Conservation (phyloP, 495 filamentous ascomycete genomes). For the Neurospora hispaniola region DNA sequence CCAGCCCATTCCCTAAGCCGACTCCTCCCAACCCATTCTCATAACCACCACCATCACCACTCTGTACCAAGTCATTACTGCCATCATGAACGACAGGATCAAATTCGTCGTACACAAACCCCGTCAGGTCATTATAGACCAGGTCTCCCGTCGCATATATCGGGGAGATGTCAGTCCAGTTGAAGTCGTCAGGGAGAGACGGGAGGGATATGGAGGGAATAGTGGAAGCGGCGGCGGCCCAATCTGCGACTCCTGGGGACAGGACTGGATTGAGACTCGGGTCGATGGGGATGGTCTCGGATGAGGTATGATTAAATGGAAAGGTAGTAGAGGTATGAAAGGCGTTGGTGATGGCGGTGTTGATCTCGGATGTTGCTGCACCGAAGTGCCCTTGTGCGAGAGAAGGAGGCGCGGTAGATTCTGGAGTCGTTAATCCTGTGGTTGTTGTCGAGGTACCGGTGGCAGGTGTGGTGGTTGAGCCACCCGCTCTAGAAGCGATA, state of each 20-base stretch:
- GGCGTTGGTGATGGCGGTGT: not conserved
- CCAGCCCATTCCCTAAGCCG: not conserved
- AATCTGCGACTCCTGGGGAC: not conserved
- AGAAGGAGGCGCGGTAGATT: not conserved
- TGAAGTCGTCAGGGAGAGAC: slow-evolving; percentile 30
- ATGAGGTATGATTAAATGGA: not conserved
- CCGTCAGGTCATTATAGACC: slow-evolving; percentile 39
- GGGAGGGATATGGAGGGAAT: slow-evolving; percentile 13
- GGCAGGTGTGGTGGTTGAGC: not conserved
- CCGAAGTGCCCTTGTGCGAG: not conserved
- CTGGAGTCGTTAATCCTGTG: not conserved
- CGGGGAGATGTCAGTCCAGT: slow-evolving; percentile 39
- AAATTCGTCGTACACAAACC: slow-evolving; percentile 15
- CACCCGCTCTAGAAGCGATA: not conserved
- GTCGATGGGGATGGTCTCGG: not conserved
- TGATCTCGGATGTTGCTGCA: not conserved
- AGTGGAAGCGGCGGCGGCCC: not conserved
- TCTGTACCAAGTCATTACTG: not conserved
- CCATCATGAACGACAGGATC: not conserved
- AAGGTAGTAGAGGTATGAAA: not conserved
- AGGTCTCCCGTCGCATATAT: slow-evolving; percentile 45
- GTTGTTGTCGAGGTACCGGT: not conserved
- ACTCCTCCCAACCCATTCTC: not conserved
- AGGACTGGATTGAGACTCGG: not conserved
- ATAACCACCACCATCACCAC: not conserved